Evolutionary conservation across 768 basidiomycete species (phyloP).

Genomic region (Rhodocollybia butyracea): DNA sequence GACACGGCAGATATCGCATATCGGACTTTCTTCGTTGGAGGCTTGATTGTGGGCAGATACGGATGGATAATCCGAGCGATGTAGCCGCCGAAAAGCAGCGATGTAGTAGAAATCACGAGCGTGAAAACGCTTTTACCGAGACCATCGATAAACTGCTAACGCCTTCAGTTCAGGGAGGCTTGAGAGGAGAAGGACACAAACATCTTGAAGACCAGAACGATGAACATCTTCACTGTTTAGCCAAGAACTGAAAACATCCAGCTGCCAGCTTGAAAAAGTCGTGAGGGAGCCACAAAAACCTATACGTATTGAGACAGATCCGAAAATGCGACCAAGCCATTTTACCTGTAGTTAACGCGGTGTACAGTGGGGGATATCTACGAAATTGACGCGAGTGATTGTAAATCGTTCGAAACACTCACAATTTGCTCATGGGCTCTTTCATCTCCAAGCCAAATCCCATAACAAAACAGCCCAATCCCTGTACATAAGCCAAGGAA

Average conservation of each 20-base stretch:
- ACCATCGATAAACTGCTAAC: slow-evolving; percentile 81
- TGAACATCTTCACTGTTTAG: slow-evolving; percentile 55
- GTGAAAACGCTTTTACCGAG: slow-evolving; percentile 79
- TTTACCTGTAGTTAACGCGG: slow-evolving; percentile 81
- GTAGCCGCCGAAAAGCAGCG: slow-evolving; percentile 71
- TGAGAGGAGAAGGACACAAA: slow-evolving; percentile 35
- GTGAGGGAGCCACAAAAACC: slow-evolving; percentile 97
- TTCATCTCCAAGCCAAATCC: slow-evolving; percentile 72
- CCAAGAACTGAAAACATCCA: slow-evolving; percentile 86
- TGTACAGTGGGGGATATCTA: slow-evolving; percentile 81
- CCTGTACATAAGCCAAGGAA: slow-evolving; percentile 81
- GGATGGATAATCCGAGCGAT: slow-evolving; percentile 44
- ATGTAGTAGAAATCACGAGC: slow-evolving; percentile 69
- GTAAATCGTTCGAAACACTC: slow-evolving; percentile 25
- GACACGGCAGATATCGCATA: slow-evolving; percentile 52
- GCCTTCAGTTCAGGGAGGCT: slow-evolving; percentile 5
- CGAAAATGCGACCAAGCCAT: background rate
- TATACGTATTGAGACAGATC: slow-evolving; percentile 19
- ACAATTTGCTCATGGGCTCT: slow-evolving; percentile 74
- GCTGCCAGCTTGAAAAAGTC: slow-evolving; percentile 95
- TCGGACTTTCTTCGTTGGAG: slow-evolving; percentile 43
- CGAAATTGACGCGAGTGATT: background rate
- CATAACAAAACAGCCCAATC: slow-evolving; percentile 89
- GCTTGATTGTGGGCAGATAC: slow-evolving; percentile 35
- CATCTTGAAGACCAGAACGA: slow-evolving; percentile 69